Percentiles rank a stretch among this genome's conserved stretches.
phyloP scores from a whole-genome alignment of 805 yeast species.

The Yarrowia yakushimensis region DNA sequence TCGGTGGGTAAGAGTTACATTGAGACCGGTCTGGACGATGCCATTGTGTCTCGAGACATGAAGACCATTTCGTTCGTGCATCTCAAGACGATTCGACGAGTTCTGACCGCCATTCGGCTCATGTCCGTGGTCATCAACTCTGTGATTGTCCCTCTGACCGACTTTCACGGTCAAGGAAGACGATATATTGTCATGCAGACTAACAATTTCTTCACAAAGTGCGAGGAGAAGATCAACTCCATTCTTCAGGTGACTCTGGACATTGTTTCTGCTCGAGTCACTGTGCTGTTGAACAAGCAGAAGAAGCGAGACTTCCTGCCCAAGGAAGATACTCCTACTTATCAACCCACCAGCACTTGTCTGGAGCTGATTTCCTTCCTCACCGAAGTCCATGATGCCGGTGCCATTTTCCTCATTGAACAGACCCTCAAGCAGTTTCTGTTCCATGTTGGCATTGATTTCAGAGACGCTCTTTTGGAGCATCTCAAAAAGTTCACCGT shows the following conservation, averaged over 20 bases:
- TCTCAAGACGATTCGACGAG: slow-evolving; percentile 48
- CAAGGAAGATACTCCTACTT: slow-evolving; percentile 46
- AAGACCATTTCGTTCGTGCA: slow-evolving; percentile 43
- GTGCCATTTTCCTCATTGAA: slow-evolving; percentile 41
- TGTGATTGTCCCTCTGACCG: slow-evolving; percentile 70
- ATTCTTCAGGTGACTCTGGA: slow-evolving; percentile 59
- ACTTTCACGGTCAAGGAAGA: slow-evolving; percentile 54
- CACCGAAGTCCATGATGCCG: slow-evolving; percentile 42
- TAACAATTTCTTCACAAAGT: slow-evolving; percentile 55
- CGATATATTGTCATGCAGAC: slow-evolving; percentile 58
- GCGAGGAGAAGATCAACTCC: slow-evolving; percentile 63
- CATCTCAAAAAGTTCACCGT: slow-evolving; percentile 76
- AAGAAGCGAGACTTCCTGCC: slow-evolving; percentile 66
- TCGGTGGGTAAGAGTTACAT: slow-evolving; percentile 73
- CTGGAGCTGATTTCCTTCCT: slow-evolving; percentile 57
- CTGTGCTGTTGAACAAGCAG: slow-evolving; percentile 56
- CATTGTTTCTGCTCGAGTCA: slow-evolving; percentile 50
- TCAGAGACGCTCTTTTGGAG: slow-evolving; percentile 56
- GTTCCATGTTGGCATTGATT: slow-evolving; percentile 53
- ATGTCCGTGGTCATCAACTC: slow-evolving; percentile 71
- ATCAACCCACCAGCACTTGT: slow-evolving; percentile 49
- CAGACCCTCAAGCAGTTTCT: slow-evolving; percentile 51
- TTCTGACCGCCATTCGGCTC: slow-evolving; percentile 60
- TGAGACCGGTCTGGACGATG: slow-evolving; percentile 68
- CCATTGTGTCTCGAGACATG: slow-evolving; percentile 36